Evolutionary conservation across 768 basidiomycete genomes (phyloP), one percentile per base, ranked within the genome.

Genomic region (Strobilomyces confusus): DNA sequence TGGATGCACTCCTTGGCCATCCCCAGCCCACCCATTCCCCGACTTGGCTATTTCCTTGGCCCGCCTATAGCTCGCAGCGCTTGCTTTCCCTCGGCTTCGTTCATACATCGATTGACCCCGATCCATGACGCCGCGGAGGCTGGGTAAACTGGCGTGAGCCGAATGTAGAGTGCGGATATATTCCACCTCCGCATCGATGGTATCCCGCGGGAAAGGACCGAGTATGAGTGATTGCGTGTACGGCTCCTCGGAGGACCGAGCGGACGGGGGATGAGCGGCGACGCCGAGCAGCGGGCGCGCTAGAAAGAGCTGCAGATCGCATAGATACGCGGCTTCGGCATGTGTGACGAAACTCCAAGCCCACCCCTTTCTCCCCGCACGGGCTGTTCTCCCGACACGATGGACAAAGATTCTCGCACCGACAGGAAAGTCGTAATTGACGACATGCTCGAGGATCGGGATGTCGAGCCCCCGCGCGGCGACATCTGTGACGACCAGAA

Each of bases 401-500:
- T 99, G 97, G 0, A 99, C 86, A 60, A 98, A 99, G 12, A 97
- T 85, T 52, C 95, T 77, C 2, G 93, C 84, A 22, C 95, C 92
- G 54, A 92, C 88, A 1, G 97, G 97, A 60, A 99, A 98, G 63
- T 99, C 97, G 69, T 95, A 99, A 69, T 99, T 99, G 69, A 99
- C 77, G 32, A 99, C 97, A 65, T 98, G 91, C 67, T 95, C 92
- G 56, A 99, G 80, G 37, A 98, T 80, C 5, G 97, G 97, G 32
- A 99, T 95, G 72, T 99, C 97, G 61, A 99, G 92, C 63, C 97
- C 97, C 59, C 97, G 88, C 14, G 97, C 97, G 19, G 97, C 97
- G 37, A 99, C 93, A 64, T 99, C 97, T 0, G 97, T 99, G 40
- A 98, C 97, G 33, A 98, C 94, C 23, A 99, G 77, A 44, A 99